phyloP scores from a whole-genome alignment of 352 stramenopile species.

The Pythium dissotocum region DNA sequence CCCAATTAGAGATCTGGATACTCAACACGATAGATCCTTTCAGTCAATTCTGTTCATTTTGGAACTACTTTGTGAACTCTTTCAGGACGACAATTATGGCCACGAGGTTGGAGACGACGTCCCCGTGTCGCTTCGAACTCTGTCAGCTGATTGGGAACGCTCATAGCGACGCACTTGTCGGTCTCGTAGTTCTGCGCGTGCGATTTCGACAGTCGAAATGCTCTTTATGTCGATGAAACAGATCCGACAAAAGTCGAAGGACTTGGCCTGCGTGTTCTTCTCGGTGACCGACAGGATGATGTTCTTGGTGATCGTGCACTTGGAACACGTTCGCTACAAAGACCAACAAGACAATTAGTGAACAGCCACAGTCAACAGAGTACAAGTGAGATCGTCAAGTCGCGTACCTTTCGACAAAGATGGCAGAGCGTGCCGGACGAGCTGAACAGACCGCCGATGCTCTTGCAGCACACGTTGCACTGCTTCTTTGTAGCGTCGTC shows the following conservation, averaged over 20 bases:
- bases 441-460: constrained; percentile 14
- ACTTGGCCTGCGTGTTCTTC: not conserved
- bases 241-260: constrained; percentile 21
- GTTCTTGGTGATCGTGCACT: constrained; percentile 21
- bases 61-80: too few species aligned
- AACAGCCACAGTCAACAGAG: not conserved
- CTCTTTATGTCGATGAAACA: constrained; percentile 25
- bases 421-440: constrained; percentile 20
- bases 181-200: constrained; percentile 20
- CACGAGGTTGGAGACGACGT: constrained; percentile 5
- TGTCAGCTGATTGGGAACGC: constrained; percentile 9
- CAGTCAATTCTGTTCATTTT: too few species aligned
- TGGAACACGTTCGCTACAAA: constrained; percentile 21
- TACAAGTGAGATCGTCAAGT: not conserved
- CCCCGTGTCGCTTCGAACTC: constrained; percentile 6
- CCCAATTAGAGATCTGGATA: constrained; percentile 5
- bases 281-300: constrained; percentile 23
- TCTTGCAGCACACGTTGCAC: constrained; percentile 24
- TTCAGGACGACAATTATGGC: not conserved
- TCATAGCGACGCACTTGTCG: constrained; percentile 10
- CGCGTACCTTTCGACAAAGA: constrained; percentile 24
- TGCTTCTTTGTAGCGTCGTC: constrained; percentile 14
- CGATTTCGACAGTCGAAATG: constrained; percentile 17
- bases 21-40: too few species aligned
- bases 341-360: not conserved